phyloP scores from a whole-genome alignment of 257 asterid species.

The Hygrophila difformis region DNA sequence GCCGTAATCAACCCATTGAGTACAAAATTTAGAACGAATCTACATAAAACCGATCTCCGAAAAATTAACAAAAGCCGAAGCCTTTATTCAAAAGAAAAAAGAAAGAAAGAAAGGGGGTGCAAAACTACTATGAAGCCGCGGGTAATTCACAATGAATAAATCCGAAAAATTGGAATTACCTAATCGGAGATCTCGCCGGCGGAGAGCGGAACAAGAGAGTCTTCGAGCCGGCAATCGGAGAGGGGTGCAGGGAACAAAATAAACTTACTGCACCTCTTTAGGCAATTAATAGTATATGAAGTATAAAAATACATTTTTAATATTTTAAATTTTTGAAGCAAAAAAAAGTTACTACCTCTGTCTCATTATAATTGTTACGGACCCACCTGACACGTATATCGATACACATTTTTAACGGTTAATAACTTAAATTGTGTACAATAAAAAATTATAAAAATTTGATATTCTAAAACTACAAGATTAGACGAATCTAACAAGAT shows the following conservation, averaged over 20 bases:
- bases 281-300: neutral
- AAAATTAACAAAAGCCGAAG: neutral
- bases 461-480: no score
- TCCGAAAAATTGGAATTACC: conserved; percentile 15
- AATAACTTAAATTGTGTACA: no score
- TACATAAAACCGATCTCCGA: conserved; percentile 7
- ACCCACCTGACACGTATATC: no score
- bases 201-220: conserved; percentile 13
- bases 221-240: conserved; percentile 29
- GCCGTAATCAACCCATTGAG: conserved; percentile 4
- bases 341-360: no score
- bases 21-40: conserved; percentile 17
- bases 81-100: neutral
- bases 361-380: no score
- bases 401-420: no score
- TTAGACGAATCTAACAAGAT: no score
- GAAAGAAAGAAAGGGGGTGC: conserved; percentile 4
- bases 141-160: conserved; percentile 9
- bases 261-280: conserved; percentile 12
- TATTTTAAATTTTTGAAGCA: no score
- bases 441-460: no score
- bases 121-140: conserved; percentile 2
- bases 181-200: conserved; percentile 46
- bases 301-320: no score
- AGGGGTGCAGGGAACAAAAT: neutral